Evolutionary conservation across 2,329 filamentous ascomycete genomes (phyloP), one percentile per base, ranked within the genome.

Genomic region (Talaromyces piceae): DNA sequence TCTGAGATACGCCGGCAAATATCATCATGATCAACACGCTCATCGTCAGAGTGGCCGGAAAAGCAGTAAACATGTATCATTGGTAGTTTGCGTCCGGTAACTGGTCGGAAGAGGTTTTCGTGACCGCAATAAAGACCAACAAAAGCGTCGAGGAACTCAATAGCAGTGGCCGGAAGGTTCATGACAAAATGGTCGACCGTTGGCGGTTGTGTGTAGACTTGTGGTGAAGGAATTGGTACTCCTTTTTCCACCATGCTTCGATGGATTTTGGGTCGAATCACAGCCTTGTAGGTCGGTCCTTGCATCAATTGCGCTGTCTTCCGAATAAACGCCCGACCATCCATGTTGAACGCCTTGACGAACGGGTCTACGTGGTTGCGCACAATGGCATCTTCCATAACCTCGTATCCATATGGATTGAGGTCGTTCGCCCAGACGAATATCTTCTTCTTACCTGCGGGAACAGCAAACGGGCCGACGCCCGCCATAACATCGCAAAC

Each of bases 391-490:
- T 84, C 79, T 25, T 77, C 68, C 61, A 98, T 80, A 57, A 82
- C 84, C 50, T 76, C 79, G 69, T 83, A 89, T 61, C 89, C 91
- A 61, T 94, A 87, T 0, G 91, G 91, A 65, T 98, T 98, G 65
- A 96, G 84, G 67, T 98, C 93, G 70, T 97, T 98, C 33, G 91
- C 93, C 84, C 88, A 95, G 16, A 96, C 91, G 61, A 97, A 95
- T 25, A 94, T 88, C 33, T 82, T 83, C 68, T 87, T 91, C 73
- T 87, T 94, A 13, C 88, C 93, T 0, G 91, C 90, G 0, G 93
- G 93, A 3, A 95, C 78, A 20, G 91, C 91, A 68, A 98, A 98
- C 0, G 93, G 93, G 0, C 93, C 93, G 46, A 98, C 91, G 41
- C 93, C 93, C 0, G 91, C 91, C 91, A 97, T 98, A 57, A 96